Conservation (phyloP, 768 basidiomycete species). For the Boletus pseudopeckii region DNA sequence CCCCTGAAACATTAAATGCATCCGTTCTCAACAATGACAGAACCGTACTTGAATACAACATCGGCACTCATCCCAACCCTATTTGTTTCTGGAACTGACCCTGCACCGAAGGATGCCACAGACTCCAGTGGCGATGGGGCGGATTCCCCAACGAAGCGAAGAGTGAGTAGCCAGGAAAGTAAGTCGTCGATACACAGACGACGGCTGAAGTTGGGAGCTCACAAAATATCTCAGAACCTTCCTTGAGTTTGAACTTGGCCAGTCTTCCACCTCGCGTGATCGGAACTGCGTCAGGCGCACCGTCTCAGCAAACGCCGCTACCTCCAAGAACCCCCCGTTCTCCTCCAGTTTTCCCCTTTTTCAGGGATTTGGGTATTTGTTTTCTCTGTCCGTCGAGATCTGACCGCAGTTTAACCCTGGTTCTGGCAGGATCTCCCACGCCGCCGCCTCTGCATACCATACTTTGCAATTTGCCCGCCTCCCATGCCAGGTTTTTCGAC, state of each 20-base stretch:
- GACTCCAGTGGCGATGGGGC: background rate
- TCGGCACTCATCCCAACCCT: background rate
- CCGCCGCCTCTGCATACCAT: conserved; percentile 44
- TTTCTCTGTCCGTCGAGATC: background rate
- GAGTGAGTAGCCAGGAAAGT: conserved; percentile 6
- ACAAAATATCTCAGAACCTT: conserved; percentile 7
- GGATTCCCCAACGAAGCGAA: background rate
- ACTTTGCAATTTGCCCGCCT: conserved; percentile 50
- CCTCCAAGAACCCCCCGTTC: conserved; percentile 7
- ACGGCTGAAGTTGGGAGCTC: background rate
- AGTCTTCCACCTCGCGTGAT: conserved; percentile 7
- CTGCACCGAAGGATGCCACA: background rate
- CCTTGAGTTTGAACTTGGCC: conserved; percentile 10
- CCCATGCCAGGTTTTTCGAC: conserved; percentile 69
- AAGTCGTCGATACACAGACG: background rate
- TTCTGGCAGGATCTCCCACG: conserved; percentile 9
- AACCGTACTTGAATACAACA: background rate
- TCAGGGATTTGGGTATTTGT: conserved; percentile 13
- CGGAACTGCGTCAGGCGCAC: conserved; percentile 6
- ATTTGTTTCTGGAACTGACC: background rate
- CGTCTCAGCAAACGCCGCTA: conserved; percentile 14
- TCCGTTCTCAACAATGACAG: background rate
- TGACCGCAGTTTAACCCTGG: background rate
- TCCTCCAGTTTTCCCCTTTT: conserved; percentile 13
- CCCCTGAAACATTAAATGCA: background rate